Evolutionary conservation across 768 basidiomycete genomes (phyloP), one percentile per base, ranked within the genome.

Genomic region (Lactifluus volemus): DNA sequence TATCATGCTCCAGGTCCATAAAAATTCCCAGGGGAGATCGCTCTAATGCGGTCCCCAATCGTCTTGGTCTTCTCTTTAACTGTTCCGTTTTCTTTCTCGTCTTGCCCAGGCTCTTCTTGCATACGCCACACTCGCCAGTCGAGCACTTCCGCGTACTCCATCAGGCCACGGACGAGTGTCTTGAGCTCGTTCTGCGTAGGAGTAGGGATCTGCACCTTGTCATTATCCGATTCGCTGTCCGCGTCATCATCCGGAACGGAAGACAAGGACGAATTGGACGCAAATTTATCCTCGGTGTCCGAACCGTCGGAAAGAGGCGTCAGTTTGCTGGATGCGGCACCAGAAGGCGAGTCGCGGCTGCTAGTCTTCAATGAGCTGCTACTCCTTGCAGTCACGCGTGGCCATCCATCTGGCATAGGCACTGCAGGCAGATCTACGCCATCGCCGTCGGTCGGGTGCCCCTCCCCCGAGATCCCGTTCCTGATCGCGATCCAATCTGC

Each of bases 401-500:
- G 49, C 45, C 44, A 59, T 44, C 19, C 41, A 25, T 21, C 45
- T 5, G 21, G 56, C 50, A 17, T 30, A 19, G 47, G 15, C 5
- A 30, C 41, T 21, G 21, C 58, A 29, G 9, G 38, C 41, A 19
- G 29, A 8, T 54, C 32, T 15, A 32, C n/a, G 19, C 2, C 50
- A 19, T 48, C 30, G 21, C 58, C 6, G 14, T 53, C 52, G 11
- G 45, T 49, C 39, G 41, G 47, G 17, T 19, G 32, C 10, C 68
- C 67, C 41, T 65, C 54, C 51, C 68, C 75, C 53, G 76, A 71
- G 21, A 82, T 68, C 17, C 72, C 76, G 53, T 77, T 74, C 69
- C 80, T 81, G 66, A 77, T 74, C 45, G 76, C 74, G 36, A 89
- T 73, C 86, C 86, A 91, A 53, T 83, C 78, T 2, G 83, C 82